A percentile compares a stretch with the other conserved stretches of the same genome.
Evolutionary conservation across 495 filamentous ascomycete genomes (phyloP).

Genomic region (Aspergillus nanangensis): DNA sequence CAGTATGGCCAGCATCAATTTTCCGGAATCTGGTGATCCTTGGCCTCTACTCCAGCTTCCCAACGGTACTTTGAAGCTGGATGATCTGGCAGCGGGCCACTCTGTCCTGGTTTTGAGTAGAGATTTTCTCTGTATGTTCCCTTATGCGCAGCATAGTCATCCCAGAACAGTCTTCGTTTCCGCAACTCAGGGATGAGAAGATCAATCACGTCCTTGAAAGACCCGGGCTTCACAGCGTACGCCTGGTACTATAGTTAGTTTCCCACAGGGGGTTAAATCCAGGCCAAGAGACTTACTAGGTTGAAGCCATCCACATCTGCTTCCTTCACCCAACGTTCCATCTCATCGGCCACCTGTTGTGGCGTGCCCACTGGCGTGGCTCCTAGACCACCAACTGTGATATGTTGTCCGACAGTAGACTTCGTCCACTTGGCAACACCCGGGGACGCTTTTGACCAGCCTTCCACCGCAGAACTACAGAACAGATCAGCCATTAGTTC

Average conservation of each 20-base stretch:
- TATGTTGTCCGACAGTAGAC: conserved; percentile 55
- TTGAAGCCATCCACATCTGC: conserved; percentile 65
- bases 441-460: conserved; percentile 41
- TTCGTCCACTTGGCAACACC: conserved; percentile 59
- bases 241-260: conserved; percentile 33
- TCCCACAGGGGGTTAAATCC: not conserved
- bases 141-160: conserved; percentile 40
- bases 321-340: conserved; percentile 58
- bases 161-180: conserved; percentile 43
- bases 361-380: conserved; percentile 52
- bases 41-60: conserved; percentile 38
- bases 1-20: too few relatives aligned
- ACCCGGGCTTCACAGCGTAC: conserved; percentile 56
- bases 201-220: conserved; percentile 61
- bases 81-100: conserved; percentile 41
- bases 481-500: too few relatives aligned
- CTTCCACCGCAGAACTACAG: conserved; percentile 44
- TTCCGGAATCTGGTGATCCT: conserved; percentile 16
- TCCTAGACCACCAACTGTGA: conserved; percentile 57
- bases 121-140: conserved; percentile 49
- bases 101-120: conserved; percentile 34
- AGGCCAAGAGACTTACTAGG: conserved; percentile 31
- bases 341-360: conserved; percentile 51
- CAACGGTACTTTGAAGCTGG: conserved; percentile 48
- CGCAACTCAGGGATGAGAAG: conserved; percentile 42